These are phyloP conservation scores for Suillus decipiens DNA, from an alignment of 768 basidiomycete species.

Conservation along the genomic window DNA sequence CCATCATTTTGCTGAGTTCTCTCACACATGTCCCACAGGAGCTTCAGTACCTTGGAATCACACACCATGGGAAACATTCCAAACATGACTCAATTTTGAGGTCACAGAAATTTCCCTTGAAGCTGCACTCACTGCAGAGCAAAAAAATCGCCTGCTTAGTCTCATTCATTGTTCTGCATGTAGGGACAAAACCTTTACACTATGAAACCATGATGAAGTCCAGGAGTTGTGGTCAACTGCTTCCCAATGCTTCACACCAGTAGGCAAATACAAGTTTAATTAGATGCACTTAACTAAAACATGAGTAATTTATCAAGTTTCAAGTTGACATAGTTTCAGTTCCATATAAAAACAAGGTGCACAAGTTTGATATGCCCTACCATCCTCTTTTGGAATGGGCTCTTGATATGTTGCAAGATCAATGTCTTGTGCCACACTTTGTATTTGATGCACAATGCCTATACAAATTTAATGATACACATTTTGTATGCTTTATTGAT, in stretches of 20 bases:
- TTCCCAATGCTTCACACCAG: conserved; percentile 9
- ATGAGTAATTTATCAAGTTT: conserved; percentile 14
- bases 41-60: conserved; percentile 9
- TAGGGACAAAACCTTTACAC: conserved; percentile 16
- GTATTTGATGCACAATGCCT: conserved; percentile 34
- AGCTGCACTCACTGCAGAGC: conserved; percentile 19
- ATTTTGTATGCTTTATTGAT: conserved; percentile 31
- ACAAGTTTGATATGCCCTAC: conserved; percentile 22
- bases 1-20: conserved; percentile 21
- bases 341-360: conserved; percentile 19
- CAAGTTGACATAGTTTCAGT: conserved; percentile 17
- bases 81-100: conserved; percentile 30
- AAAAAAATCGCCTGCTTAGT: conserved; percentile 21
- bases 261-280: conserved; percentile 7
- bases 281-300: background rate
- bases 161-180: conserved; percentile 17
- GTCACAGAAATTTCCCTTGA: conserved; percentile 29
- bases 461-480: conserved; percentile 31
- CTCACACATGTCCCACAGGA: background rate
- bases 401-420: conserved; percentile 29
- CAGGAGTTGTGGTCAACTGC: conserved; percentile 20
- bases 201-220: conserved; percentile 24
- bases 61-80: conserved; percentile 35
- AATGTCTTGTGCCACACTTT: conserved; percentile 22
- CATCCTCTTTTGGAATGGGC: conserved; percentile 31